A percentile compares a stretch with the other conserved stretches of the same genome.
These are phyloP conservation scores for Bombardia bombarda DNA, from an alignment of 495 filamentous ascomycete genomes.

Conservation along the genomic window DNA sequence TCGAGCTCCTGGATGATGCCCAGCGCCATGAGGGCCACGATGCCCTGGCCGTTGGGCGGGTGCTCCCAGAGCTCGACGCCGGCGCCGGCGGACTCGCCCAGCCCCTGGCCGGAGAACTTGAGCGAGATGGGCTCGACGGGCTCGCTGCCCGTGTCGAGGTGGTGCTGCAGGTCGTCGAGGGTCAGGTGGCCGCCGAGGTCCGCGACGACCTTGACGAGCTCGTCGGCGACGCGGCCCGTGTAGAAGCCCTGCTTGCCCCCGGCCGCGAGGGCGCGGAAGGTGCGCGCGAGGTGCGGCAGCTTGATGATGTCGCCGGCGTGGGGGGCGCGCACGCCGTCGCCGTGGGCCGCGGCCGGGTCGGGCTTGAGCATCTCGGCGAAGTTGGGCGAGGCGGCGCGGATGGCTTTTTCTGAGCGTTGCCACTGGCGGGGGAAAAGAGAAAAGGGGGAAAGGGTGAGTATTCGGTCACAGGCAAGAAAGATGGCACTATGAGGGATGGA, in stretches of 20 bases:
- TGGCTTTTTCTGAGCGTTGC: conserved; percentile 47
- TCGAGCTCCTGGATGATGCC: conserved; percentile 86
- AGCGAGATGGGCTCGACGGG: conserved; percentile 74
- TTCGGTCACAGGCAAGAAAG: background rate
- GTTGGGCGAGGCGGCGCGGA: conserved; percentile 73
- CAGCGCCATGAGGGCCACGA: conserved; percentile 89
- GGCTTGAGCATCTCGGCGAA: conserved; percentile 74
- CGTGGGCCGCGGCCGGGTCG: conserved; percentile 47
- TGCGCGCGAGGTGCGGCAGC: conserved; percentile 72
- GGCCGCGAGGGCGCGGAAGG: conserved; percentile 70
- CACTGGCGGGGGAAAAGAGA: conserved; percentile 43
- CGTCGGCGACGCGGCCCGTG: conserved; percentile 69
- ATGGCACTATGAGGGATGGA: background rate
- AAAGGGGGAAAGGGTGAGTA: background rate
- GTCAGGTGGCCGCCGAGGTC: conserved; percentile 71
- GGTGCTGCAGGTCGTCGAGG: conserved; percentile 70
- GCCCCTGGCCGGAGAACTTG: conserved; percentile 62
- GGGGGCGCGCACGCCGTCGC: conserved; percentile 59
- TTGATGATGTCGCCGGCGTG: conserved; percentile 80
- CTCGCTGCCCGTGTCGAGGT: conserved; percentile 67
- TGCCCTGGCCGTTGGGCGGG: conserved; percentile 94
- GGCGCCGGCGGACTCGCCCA: background rate
- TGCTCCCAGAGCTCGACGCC: conserved; percentile 84
- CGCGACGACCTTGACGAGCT: conserved; percentile 66
- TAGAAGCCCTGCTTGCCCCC: conserved; percentile 92